A percentile compares a stretch with the other conserved stretches of the same genome.
Evolutionary conservation across 1,284 basidiomycete genomes (phyloP).

Genomic region (Microbotryum intermedium): DNA sequence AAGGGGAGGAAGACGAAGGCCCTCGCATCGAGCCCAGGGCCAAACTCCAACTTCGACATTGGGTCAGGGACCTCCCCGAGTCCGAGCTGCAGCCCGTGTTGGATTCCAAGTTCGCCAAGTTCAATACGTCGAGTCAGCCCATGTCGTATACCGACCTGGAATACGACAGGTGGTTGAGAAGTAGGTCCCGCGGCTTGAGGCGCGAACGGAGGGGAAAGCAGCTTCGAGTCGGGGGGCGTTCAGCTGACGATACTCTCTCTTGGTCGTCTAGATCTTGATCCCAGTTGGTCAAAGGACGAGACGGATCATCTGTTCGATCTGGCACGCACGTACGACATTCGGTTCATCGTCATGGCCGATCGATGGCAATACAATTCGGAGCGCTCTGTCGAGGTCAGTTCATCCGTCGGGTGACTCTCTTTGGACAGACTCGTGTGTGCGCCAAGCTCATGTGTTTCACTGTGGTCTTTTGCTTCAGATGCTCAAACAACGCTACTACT

Average conservation of each 20-base stretch:
- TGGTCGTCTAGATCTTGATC: not conserved
- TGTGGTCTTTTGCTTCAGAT: slow-evolving; percentile 51
- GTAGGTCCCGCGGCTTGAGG: slow-evolving; percentile 43
- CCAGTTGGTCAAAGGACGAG: slow-evolving; percentile 84
- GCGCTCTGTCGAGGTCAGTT: slow-evolving; percentile 20
- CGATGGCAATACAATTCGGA: slow-evolving; percentile 60
- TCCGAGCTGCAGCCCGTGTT: not conserved
- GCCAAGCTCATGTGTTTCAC: too few species aligned
- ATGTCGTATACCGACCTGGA: slow-evolving; percentile 86
- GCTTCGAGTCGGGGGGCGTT: too few species aligned
- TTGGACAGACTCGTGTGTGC: too few species aligned
- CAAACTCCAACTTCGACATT: slow-evolving; percentile 26
- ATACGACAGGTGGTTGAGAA: slow-evolving; percentile 70
- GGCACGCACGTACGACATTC: slow-evolving; percentile 71
- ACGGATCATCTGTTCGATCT: slow-evolving; percentile 86
- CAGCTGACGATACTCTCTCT: not conserved
- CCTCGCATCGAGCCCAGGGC: not conserved
- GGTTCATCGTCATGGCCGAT: slow-evolving; percentile 86
- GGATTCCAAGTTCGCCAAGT: slow-evolving; percentile 61
- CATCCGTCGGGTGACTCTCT: not conserved
- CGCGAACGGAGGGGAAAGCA: too few species aligned
- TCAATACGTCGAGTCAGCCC: slow-evolving; percentile 59
- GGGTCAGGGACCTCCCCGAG: slow-evolving; percentile 23
- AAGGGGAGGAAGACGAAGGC: not conserved
- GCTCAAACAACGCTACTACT: slow-evolving; percentile 89